Evolutionary conservation across 163 green algal genomes (phyloP).

Genomic region (Chlamydomonas reinhardtii): DNA sequence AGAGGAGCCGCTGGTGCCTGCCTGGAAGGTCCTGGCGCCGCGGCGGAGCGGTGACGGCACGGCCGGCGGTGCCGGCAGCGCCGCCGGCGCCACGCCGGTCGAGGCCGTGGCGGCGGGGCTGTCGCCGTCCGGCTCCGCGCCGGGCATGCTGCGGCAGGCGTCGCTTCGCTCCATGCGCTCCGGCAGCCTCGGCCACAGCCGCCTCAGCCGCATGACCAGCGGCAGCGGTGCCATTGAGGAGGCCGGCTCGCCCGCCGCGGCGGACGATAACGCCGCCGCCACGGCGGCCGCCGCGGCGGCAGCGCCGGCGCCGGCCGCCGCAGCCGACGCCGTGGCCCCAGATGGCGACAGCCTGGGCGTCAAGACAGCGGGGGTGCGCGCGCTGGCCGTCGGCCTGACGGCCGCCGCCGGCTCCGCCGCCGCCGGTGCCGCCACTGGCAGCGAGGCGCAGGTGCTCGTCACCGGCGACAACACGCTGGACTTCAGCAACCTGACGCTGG

Average conservation of each 20-base stretch:
- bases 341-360: too few relatives aligned
- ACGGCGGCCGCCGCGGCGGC: background rate
- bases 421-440: too few relatives aligned
- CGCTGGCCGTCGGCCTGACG: background rate
- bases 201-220: conserved; percentile 20
- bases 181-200: conserved; percentile 23
- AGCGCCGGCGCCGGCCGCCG: background rate
- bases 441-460: background rate
- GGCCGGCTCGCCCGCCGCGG: background rate
- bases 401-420: too few relatives aligned
- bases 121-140: background rate
- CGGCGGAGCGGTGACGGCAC: background rate
- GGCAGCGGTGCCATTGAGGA: background rate
- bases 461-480: background rate
- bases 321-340: background rate
- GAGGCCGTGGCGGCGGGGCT: background rate
- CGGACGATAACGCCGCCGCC: too few relatives aligned
- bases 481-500: conserved; percentile 10
- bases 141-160: background rate
- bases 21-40: conserved; percentile 39
- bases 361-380: background rate
- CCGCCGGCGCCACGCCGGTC: background rate
- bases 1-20: conserved; percentile 22
- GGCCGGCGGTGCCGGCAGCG: background rate
- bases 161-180: background rate